A percentile compares a stretch with the other conserved stretches of the same genome.
Conservation (phyloP, 2,329 filamentous ascomycete genomes). For the Immersiporthe knoxdaviesiana region DNA sequence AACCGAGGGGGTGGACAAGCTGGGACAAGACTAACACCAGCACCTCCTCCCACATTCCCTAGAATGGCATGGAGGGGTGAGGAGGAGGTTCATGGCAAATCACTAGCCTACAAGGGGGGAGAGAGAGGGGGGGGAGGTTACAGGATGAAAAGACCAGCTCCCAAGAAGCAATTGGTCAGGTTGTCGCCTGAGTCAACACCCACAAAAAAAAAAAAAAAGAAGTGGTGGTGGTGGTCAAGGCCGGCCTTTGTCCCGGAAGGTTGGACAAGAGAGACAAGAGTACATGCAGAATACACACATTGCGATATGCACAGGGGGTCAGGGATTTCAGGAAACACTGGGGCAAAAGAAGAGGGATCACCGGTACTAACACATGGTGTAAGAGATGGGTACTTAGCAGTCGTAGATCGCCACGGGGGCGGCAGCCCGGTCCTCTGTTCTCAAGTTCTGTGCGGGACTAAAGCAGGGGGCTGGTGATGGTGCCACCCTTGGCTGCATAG, state of each 20-base stretch:
- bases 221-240: constrained; percentile 6
- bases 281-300: constrained; percentile 20
- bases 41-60: constrained; percentile 14
- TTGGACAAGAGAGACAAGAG: background rate
- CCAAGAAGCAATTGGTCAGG: constrained; percentile 18
- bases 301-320: constrained; percentile 1
- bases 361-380: constrained; percentile 3
- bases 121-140: background rate
- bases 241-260: constrained; percentile 10
- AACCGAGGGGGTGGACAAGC: constrained; percentile 4
- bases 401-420: constrained; percentile 7
- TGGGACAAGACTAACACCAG: constrained; percentile 10
- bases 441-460: constrained; percentile 13
- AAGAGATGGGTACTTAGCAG: background rate
- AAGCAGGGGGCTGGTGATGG: constrained; percentile 6
- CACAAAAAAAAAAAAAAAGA: too few relatives aligned
- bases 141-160: constrained; percentile 17
- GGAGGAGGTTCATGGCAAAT: constrained; percentile 10
- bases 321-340: background rate
- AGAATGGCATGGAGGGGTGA: constrained; percentile 12
- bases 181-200: constrained; percentile 15
- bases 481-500: constrained; percentile 6
- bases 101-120: constrained; percentile 6
- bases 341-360: constrained; percentile 11
- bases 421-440: background rate